Conservation (phyloP, 176 grass and related monocot species). For the Chrysopogon serrulatus region DNA sequence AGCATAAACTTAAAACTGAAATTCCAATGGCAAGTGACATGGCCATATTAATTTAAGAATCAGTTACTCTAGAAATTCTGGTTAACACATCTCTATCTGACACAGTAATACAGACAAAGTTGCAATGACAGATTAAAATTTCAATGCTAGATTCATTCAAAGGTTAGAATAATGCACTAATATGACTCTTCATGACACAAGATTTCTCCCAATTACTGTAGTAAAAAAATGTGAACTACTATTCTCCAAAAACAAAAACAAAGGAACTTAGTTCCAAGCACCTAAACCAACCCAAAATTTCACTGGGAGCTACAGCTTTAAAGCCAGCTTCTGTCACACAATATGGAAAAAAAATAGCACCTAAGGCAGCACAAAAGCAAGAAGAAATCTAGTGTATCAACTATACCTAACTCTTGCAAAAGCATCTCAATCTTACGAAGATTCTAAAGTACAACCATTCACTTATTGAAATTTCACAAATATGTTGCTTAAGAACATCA, state of each 20-base stretch:
- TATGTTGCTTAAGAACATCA: not conserved
- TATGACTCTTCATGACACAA: not conserved
- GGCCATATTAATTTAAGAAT: not conserved
- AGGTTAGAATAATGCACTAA: not conserved
- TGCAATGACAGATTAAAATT: too few relatives aligned
- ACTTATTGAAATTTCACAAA: not conserved
- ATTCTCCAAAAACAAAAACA: not conserved
- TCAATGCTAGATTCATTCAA: too few relatives aligned
- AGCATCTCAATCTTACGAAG: not conserved
- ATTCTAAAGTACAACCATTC: not conserved
- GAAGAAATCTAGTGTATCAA: slow-evolving; percentile 2
- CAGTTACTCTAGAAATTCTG: too few relatives aligned
- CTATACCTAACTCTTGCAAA: slow-evolving; percentile 5
- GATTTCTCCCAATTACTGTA: not conserved
- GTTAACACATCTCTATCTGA: too few relatives aligned
- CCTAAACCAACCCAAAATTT: not conserved
- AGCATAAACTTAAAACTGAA: not conserved
- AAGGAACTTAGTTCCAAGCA: not conserved
- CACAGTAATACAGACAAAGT: too few relatives aligned
- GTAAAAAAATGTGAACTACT: not conserved
- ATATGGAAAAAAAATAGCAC: not conserved
- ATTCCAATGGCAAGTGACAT: not conserved
- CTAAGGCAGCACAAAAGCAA: slow-evolving; percentile 11
- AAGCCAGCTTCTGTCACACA: not conserved
- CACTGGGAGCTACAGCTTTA: not conserved